Evolutionary conservation across 1,139 yeast species (phyloP).

Genomic region (Pichia sp.): DNA sequence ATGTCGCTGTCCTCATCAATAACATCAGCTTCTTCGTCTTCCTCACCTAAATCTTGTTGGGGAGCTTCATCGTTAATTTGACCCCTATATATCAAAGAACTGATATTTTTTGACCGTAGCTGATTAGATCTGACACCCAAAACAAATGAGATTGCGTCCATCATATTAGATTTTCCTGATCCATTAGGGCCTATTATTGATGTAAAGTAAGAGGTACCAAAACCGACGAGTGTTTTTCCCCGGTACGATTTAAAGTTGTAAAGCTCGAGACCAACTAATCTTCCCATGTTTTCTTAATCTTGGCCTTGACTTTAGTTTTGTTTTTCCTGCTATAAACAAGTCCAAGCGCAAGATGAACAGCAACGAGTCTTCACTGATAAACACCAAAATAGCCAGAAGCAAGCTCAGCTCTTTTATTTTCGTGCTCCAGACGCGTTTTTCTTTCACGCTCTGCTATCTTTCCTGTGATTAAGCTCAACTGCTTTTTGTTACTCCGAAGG

Average conservation of each 20-base stretch:
- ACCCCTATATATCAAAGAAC: conserved; percentile 80
- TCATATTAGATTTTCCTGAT: conserved; percentile 94
- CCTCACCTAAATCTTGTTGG: conserved; percentile 24
- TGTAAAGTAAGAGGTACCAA: conserved; percentile 79
- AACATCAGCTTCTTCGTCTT: conserved; percentile 20
- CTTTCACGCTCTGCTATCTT: no score
- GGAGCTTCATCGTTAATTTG: conserved; percentile 33
- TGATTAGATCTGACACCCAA: conserved; percentile 78
- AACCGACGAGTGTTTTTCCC: conserved; percentile 72
- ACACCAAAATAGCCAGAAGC: no score
- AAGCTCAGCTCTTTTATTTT: no score
- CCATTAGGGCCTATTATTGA: conserved; percentile 98
- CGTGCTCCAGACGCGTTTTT: no score
- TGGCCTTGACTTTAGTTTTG: no score
- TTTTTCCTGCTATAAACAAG: no score
- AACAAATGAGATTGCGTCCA: conserved; percentile 97
- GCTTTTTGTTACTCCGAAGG: no score
- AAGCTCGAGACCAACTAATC: conserved; percentile 68
- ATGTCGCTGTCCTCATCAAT: conserved; percentile 26
- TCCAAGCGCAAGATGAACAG: no score
- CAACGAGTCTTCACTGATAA: no score
- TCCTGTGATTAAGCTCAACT: no score
- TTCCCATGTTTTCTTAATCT: conserved; percentile 65
- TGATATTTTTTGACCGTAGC: conserved; percentile 67
- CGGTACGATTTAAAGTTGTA: conserved; percentile 87